Conservation (phyloP, 441 rosid species). For the Populus trichocarpa region DNA sequence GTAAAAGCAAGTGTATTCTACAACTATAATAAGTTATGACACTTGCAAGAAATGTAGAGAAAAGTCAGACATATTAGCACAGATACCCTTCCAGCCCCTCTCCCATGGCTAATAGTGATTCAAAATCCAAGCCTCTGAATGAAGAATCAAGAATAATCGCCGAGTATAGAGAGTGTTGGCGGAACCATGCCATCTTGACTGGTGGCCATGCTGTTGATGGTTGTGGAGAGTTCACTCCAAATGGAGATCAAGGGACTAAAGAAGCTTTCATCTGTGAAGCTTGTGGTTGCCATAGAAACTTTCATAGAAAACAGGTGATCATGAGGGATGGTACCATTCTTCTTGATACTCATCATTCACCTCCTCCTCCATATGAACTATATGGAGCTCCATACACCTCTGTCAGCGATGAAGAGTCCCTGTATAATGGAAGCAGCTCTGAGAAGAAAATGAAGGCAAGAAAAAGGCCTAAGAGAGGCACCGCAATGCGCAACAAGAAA, state of each 20-base stretch:
- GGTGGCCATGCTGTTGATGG: constrained; percentile 95
- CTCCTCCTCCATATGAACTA: not conserved
- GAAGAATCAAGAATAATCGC: constrained; percentile 28
- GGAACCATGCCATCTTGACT: constrained; percentile 78
- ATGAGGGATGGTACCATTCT: not conserved
- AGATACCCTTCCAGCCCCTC: not conserved
- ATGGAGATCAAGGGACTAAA: constrained; percentile 49
- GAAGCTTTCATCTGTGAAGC: constrained; percentile 74
- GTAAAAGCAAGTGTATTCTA: not conserved
- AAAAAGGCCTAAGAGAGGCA: not conserved
- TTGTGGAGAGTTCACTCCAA: constrained; percentile 89
- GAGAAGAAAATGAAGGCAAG: not conserved
- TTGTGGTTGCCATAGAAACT: constrained; percentile 87
- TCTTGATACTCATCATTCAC: not conserved
- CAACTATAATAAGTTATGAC: not conserved
- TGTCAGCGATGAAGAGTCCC: not conserved
- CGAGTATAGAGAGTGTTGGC: constrained; percentile 81
- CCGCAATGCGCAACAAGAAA: not conserved
- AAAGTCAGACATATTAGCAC: not conserved
- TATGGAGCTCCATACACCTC: not conserved
- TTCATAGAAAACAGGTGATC: constrained; percentile 36
- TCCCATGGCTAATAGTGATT: not conserved
- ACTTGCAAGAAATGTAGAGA: not conserved
- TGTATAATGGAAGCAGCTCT: not conserved
- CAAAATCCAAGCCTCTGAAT: not conserved